Base-by-base conservation (phyloP, 2,329 filamentous ascomycete species). In the Rhinocladiella similis region DNA sequence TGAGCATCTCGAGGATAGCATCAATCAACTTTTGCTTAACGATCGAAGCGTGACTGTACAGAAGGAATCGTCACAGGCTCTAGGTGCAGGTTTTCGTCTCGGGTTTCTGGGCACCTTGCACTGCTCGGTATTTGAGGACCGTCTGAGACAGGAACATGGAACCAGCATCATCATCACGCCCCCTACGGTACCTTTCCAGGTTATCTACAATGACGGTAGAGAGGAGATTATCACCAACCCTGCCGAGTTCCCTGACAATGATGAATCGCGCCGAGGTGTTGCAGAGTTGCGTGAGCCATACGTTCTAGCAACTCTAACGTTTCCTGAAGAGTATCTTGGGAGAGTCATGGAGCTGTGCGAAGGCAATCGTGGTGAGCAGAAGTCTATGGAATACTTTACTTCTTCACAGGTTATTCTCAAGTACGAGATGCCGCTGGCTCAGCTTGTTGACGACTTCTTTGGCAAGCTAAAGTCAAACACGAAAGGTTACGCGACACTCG, bases 71-170 rank as follows among this genome's bases (percentile, higher is more conserved):
- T 97, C 92, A 0, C 91, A 97, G 68, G 94, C 94, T 0, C 79
- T 99, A 0, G 94, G 94, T 1, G 90, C 93, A 1, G 94, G 94
- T 1, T 99, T 94, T 88, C 86, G 94, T 45, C 77, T 99, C 10
- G 94, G 94, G 0, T 99, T 99, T 69, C 76, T 99, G 3, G 94
- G 94, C n/a, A 97, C 92, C 12, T 78, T 99, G 47, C 94, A 99
- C 72, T 97, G 94, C 75, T 97, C 92, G n/a, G 94, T 99, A 3
- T 99, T 99, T 66, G 92, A 99, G 73, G 94, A 99, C 72, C 89
- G 94, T 1, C 76, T 99, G 51, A 86, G 91, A 42, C 91, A 97
- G 73, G 94, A 99, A 72, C 92, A 99, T 67, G 94, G 93, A 4
- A 89, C 90, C 2, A 94, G 86, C 67, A 91, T 99, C 69, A 97